A percentile compares a stretch with the other conserved stretches of the same genome.
These are phyloP conservation scores for Yamadazyma olivae DNA, from an alignment of 805 yeast species.

Conservation along the genomic window DNA sequence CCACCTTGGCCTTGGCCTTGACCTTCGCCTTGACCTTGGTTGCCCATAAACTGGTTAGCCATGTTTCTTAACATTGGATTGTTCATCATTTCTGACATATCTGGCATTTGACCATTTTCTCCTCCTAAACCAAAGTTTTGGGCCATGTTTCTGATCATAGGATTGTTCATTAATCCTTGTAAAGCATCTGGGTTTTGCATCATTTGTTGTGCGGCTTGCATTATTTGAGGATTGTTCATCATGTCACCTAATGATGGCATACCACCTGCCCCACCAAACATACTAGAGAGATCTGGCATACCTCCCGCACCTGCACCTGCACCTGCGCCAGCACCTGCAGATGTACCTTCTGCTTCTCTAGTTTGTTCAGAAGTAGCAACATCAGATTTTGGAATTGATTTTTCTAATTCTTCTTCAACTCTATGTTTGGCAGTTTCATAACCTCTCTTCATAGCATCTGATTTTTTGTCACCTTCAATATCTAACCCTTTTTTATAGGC, in stretches of 20 bases:
- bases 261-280: conserved; percentile 83
- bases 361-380: conserved; percentile 20
- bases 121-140: conserved; percentile 68
- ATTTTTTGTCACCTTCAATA: conserved; percentile 78
- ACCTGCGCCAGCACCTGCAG: conserved; percentile 38
- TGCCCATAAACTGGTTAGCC: conserved; percentile 62
- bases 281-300: conserved; percentile 70
- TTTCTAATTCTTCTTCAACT: conserved; percentile 70
- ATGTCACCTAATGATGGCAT: conserved; percentile 65
- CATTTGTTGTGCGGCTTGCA: conserved; percentile 44
- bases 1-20: not conserved
- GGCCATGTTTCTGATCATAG: conserved; percentile 82
- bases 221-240: conserved; percentile 87
- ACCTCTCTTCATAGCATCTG: conserved; percentile 90
- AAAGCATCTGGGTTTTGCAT: conserved; percentile 80
- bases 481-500: conserved; percentile 89
- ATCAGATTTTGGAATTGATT: conserved; percentile 14
- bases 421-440: conserved; percentile 90
- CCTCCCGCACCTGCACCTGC: conserved; percentile 54
- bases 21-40: not conserved
- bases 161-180: conserved; percentile 72
- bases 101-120: conserved; percentile 47
- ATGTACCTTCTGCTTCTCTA: conserved; percentile 18
- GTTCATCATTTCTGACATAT: conserved; percentile 68
- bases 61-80: conserved; percentile 73